Percentiles rank a stretch among this genome's conserved stretches.
phyloP scores from a whole-genome alignment of 768 basidiomycete species.

The Leccinum imitatum region DNA sequence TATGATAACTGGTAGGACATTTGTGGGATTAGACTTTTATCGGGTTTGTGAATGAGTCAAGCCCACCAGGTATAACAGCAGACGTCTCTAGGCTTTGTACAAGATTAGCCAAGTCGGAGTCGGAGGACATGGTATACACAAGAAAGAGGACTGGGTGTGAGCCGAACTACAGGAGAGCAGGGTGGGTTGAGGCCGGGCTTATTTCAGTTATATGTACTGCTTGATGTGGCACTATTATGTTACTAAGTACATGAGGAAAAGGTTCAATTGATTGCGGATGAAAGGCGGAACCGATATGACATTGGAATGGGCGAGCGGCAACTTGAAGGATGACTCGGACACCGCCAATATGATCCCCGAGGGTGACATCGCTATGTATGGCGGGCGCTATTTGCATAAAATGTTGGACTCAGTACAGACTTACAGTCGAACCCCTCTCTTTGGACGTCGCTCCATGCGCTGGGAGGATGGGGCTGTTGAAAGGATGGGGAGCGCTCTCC shows the following conservation, averaged over 20 bases:
- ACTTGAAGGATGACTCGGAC: neutral
- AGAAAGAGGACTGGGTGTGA: neutral
- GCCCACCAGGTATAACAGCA: conserved; percentile 1
- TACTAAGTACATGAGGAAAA: neutral
- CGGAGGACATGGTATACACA: conserved; percentile 1
- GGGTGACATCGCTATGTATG: neutral
- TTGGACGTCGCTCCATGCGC: neutral
- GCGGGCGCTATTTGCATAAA: neutral
- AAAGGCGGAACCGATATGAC: neutral
- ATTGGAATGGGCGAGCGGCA: neutral
- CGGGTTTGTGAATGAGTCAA: too few relatives aligned
- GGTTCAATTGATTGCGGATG: neutral
- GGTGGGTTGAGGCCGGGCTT: neutral
- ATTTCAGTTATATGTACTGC: neutral
- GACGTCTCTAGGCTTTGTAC: neutral
- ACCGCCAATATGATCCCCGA: neutral
- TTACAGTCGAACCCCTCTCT: neutral
- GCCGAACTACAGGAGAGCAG: neutral
- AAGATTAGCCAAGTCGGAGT: neutral
- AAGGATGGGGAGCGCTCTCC: neutral
- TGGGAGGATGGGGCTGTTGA: neutral
- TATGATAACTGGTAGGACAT: conserved; percentile 1
- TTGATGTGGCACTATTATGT: neutral
- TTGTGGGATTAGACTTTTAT: neutral
- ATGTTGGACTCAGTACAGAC: neutral